Evolutionary conservation across 2,329 filamentous ascomycete genomes (phyloP).

Genomic region (Penicillium sp.): DNA sequence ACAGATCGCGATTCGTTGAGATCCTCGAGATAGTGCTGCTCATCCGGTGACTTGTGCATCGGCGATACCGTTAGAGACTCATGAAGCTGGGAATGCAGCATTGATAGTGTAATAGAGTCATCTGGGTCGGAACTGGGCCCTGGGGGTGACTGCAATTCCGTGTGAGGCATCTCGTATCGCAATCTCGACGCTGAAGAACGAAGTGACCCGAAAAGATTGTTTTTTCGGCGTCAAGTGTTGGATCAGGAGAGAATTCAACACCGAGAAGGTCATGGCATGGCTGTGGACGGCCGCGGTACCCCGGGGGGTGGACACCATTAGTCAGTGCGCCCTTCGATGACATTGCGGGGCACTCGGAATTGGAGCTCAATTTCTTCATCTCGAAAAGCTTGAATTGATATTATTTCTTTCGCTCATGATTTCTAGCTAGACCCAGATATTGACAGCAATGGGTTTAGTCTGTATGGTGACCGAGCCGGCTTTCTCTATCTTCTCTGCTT

Average conservation of each 20-base stretch:
- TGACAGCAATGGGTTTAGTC: too few relatives aligned
- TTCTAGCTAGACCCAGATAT: too few relatives aligned
- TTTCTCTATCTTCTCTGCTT: too few relatives aligned
- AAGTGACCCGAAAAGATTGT: too few relatives aligned
- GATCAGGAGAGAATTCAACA: not conserved
- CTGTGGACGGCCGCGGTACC: not conserved
- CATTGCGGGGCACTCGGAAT: too few relatives aligned
- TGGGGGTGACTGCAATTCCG: not conserved
- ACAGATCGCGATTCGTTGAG: not conserved
- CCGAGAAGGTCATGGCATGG: too few relatives aligned
- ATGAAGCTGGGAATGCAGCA: not conserved
- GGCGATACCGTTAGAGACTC: not conserved
- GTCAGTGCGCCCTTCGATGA: not conserved
- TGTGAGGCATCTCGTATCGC: slow-evolving; percentile 2
- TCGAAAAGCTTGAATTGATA: too few relatives aligned
- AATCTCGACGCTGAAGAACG: not conserved
- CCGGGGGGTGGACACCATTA: not conserved
- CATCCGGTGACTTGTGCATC: not conserved
- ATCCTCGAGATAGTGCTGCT: not conserved
- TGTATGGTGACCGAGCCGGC: too few relatives aligned
- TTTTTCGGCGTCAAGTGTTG: not conserved
- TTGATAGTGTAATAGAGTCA: slow-evolving; percentile 6
- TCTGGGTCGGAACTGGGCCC: not conserved
- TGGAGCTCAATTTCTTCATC: too few relatives aligned
- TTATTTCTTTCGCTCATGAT: too few relatives aligned